Evolutionary conservation across 495 filamentous ascomycete species (phyloP), one percentile per base, ranked within the genome.

Genomic region (Aspergillus homomorphus): DNA sequence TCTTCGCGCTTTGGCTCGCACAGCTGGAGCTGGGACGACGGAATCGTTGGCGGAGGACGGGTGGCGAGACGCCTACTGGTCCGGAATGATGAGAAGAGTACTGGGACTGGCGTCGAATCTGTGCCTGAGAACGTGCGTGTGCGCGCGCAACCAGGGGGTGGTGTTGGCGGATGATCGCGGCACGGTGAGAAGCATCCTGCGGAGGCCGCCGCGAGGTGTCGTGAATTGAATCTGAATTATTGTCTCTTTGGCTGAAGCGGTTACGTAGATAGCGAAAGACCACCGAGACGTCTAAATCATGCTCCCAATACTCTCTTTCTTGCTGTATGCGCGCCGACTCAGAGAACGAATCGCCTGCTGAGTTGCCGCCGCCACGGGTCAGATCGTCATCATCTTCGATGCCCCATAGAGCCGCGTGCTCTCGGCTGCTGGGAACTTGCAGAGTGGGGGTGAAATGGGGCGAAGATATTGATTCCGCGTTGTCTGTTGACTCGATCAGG

Each of bases 191-290:
- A 20, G 83, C 72, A 56, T 90, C 89, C 60, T 85, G 82, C 8
- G 80, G 77, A 19, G 68, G 73, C 61, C 60, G 76, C 50, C 68
- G 69, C 6, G 79, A 69, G 1, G 75, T 54, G 33, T 58, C 64
- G 55, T 68, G 71, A 43, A 55, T 75, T 7, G 69, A 57, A 64
- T 70, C 70, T 69, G 61, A 71, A 63, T 70, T 73, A 56, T 66
- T 76, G 33, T 66, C 62, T 42, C 67, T 71, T 38, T 59, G 74
- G 51, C 81, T 78, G 69, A 96, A 94, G 61, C 90, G 89, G 18
- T 82, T 86, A 50, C 84, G 81, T 19, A 97, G 82, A 69, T 91
- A 94, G 42, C 86, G 84, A 77, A 96, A 96, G n/a, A 96, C 86
- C 71, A 92, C 87, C 69, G 84, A 85, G 57, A 96, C 80, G 62